Conservation (phyloP, 768 basidiomycete species). For the Ephemerocybe angulata region DNA sequence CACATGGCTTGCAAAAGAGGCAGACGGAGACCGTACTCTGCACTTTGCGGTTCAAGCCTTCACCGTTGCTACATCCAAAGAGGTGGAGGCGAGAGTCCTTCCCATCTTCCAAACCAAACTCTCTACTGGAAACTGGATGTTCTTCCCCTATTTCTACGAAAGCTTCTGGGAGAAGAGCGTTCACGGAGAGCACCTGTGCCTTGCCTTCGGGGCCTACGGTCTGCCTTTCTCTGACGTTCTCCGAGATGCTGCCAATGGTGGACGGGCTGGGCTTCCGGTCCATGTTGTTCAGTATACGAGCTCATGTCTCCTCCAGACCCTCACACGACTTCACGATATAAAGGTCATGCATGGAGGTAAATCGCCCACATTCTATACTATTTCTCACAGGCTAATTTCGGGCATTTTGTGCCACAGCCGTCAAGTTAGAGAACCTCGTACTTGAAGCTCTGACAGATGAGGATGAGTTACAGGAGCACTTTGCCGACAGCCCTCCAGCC, state of each 20-base stretch:
- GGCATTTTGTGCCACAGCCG: too few relatives aligned
- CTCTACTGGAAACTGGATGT: background rate
- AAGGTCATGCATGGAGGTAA: background rate
- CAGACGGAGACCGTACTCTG: too few relatives aligned
- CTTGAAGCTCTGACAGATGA: background rate
- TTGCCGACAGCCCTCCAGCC: background rate
- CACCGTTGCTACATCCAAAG: background rate
- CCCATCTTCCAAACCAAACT: background rate
- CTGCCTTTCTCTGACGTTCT: background rate
- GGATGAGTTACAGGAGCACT: background rate
- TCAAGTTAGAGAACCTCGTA: background rate
- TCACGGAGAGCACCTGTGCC: background rate
- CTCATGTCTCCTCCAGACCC: background rate
- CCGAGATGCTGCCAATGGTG: background rate
- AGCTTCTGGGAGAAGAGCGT: background rate
- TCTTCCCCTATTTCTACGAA: background rate
- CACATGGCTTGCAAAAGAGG: too few relatives aligned
- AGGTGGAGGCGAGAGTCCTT: background rate
- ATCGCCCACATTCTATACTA: too few relatives aligned
- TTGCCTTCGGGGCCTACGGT: background rate
- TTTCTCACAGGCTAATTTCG: background rate
- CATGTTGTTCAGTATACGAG: background rate
- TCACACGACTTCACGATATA: background rate
- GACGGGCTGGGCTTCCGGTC: background rate
- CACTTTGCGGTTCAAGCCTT: too few relatives aligned